phyloP scores from a whole-genome alignment of 345 rosid genomes.

The Aquilaria sinensis region DNA sequence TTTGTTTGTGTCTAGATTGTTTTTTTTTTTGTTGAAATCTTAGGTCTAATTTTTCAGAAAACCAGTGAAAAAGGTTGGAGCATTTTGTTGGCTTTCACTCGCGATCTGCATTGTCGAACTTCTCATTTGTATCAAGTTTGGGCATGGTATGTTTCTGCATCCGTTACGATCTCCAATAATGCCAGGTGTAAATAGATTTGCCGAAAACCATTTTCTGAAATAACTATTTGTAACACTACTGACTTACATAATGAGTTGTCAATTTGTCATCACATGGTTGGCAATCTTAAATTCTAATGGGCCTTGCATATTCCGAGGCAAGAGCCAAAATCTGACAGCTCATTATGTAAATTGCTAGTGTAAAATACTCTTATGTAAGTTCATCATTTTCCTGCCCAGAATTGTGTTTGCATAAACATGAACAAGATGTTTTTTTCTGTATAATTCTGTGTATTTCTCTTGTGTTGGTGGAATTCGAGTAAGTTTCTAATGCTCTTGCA shows the following conservation, averaged over 20 bases:
- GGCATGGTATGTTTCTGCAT: constrained; percentile 52
- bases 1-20: neutral
- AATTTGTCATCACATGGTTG: neutral
- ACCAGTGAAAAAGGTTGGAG: constrained; percentile 86
- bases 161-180: neutral
- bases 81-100: constrained; percentile 97
- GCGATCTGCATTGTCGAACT: constrained; percentile 96
- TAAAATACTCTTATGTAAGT: no score
- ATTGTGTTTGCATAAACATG: neutral
- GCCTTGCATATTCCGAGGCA: neutral
- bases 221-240: neutral
- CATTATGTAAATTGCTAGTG: no score
- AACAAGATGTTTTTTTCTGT: neutral
- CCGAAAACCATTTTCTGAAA: neutral
- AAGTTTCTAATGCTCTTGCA: no score
- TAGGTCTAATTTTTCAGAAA: constrained; percentile 35
- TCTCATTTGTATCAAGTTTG: constrained; percentile 95
- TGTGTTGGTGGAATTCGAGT: no score
- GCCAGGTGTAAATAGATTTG: neutral
- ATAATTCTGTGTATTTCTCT: no score
- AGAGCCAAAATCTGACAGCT: no score
- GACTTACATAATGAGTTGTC: neutral
- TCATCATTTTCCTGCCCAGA: no score
- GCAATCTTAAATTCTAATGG: neutral
- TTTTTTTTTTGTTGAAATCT: constrained; percentile 5